Percentiles rank a stretch among this genome's conserved stretches.
phyloP scores from a whole-genome alignment of 1,284 basidiomycete species.

The Bondarzewia mesenterica region DNA sequence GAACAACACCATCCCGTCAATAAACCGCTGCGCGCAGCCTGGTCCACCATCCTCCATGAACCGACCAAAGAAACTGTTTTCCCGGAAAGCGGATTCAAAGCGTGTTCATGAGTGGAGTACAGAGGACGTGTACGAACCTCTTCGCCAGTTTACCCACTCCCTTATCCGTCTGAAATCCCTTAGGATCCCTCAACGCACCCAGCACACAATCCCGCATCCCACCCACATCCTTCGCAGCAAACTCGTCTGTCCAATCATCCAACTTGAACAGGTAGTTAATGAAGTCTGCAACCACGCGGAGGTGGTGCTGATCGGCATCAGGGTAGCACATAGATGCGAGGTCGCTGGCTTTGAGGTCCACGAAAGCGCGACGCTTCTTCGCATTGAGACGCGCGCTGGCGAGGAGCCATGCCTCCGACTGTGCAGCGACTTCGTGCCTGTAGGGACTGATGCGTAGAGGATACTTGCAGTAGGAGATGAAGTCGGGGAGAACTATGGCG shows the following conservation, averaged over 20 bases:
- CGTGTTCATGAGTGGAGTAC: background rate
- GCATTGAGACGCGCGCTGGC: slow-evolving; percentile 38
- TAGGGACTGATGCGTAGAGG: slow-evolving; percentile 41
- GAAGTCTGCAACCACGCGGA: slow-evolving; percentile 47
- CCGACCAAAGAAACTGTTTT: slow-evolving; percentile 1
- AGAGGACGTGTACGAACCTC: slow-evolving; percentile 1
- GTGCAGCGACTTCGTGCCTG: slow-evolving; percentile 44
- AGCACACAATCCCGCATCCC: slow-evolving; percentile 27
- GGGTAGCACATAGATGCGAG: slow-evolving; percentile 61
- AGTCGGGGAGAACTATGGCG: slow-evolving; percentile 47
- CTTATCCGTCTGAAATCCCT: slow-evolving; percentile 20
- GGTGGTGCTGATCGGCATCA: slow-evolving; percentile 38
- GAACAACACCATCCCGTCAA: slow-evolving; percentile 27
- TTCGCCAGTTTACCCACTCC: slow-evolving; percentile 8
- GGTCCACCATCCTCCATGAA: background rate
- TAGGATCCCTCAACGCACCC: slow-evolving; percentile 28
- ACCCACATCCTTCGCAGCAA: slow-evolving; percentile 22
- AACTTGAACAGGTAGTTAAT: slow-evolving; percentile 31
- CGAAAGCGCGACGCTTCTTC: slow-evolving; percentile 41
- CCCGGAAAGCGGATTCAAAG: background rate
- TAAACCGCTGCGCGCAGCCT: slow-evolving; percentile 23
- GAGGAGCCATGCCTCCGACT: slow-evolving; percentile 51
- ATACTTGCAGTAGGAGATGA: slow-evolving; percentile 53
- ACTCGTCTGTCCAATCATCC: slow-evolving; percentile 31
- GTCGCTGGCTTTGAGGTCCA: slow-evolving; percentile 57